A percentile compares a stretch with the other conserved stretches of the same genome.
These are phyloP conservation scores for Tanacetum coccineum DNA, from an alignment of 129 eudicot genomes.

Conservation along the genomic window DNA sequence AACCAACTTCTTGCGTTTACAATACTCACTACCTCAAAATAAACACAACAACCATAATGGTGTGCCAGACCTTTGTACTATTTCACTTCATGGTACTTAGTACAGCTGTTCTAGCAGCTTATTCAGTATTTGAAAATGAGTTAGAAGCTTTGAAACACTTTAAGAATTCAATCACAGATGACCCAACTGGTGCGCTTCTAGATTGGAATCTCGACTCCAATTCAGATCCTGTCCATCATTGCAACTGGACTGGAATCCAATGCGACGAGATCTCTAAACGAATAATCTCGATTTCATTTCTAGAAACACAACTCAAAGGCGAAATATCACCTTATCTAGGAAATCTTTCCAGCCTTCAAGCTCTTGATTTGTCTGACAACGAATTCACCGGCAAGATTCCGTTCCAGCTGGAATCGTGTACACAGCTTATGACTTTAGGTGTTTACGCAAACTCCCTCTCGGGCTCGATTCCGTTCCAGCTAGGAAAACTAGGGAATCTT, in stretches of 20 bases:
- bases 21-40: neutral
- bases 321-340: conserved; percentile 63
- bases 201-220: conserved; percentile 53
- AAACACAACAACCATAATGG: neutral
- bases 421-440: conserved; percentile 40
- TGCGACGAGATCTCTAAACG: conserved; percentile 38
- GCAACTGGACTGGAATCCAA: conserved; percentile 83
- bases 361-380: conserved; percentile 67
- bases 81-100: neutral
- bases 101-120: neutral
- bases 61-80: neutral
- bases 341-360: conserved; percentile 66
- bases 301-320: conserved; percentile 47
- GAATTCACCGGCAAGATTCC: conserved; percentile 62
- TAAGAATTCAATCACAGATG: conserved; percentile 45
- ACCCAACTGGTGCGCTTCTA: conserved; percentile 55
- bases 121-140: neutral
- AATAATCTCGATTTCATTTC: conserved; percentile 47
- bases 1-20: conserved; percentile 18
- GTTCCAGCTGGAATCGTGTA: conserved; percentile 46
- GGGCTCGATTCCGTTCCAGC: conserved; percentile 55
- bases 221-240: conserved; percentile 39
- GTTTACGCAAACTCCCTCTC: conserved; percentile 56
- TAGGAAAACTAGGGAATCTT: conserved; percentile 51
- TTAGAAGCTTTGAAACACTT: conserved; percentile 46